Base-by-base conservation (phyloP, 177 flowering plant genomes). In the Vitis hybrid region DNA sequence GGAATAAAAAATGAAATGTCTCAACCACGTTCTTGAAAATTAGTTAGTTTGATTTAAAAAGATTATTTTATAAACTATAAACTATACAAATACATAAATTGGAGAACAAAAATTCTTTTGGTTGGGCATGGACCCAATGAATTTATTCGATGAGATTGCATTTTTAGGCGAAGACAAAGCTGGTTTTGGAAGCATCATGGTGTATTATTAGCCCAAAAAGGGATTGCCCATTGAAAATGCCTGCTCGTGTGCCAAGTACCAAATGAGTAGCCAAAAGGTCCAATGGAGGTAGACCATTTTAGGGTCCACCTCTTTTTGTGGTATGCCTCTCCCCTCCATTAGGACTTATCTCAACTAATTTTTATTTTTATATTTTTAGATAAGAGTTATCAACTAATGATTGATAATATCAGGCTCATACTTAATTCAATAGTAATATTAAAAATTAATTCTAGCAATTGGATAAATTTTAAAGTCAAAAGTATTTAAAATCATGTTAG, bases 91-190 rank as follows among this genome's bases (percentile, higher is more conserved):
- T 16, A 16, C 20, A 45, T 19, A 51, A 20, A 53, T 7, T 52
- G 49, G 48, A 52, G 19, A 52, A 18, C 13, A 16, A 16, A 18
- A 58, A 18, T 58, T 26, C 29, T 18, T 19, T 18, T 64, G 13
- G 55, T 15, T 12, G 57, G 39, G 0, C 5, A 52, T 22, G 58
- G 68, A 18, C 19, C 67, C 55, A 3, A 19, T 19, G 56, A 31
- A 13, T 51, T 62, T 57, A 26, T 10, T 65, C 22, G 68, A 52
- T 65, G 58, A 31, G 69, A 66, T 66, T 55, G 19, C 55, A 26
- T 29, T 39, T 7, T 19, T 29, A n/a, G 60, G 69, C 22, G 55
- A 66, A 14, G 69, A 31, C 69, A 66, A 29, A 55, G 29, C 20
- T 31, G 7, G 20, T 53, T 66, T 66, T 66, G 69, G 69, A 15